Evolutionary conservation across 164 flowering plant genomes (phyloP).

Genomic region (Annona squamosa): DNA sequence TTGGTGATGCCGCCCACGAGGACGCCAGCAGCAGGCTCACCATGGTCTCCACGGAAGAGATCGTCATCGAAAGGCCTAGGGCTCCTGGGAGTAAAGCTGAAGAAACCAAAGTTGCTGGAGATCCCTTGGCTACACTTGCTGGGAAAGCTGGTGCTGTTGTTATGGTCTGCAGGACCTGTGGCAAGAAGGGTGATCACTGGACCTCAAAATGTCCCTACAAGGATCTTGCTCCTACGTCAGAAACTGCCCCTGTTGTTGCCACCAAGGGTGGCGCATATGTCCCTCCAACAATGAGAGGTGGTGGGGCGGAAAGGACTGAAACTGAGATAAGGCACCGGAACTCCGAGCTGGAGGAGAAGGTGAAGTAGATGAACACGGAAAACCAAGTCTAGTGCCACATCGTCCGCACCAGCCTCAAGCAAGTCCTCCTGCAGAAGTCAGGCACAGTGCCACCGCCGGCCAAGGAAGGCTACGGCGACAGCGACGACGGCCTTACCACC

Average conservation of each 20-base stretch:
- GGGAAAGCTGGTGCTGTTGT: conserved; percentile 69
- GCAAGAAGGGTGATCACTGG: conserved; percentile 87
- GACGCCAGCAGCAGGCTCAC: conserved; percentile 61
- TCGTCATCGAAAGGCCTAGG: conserved; percentile 66
- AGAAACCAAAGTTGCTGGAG: conserved; percentile 53
- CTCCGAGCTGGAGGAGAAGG: no score
- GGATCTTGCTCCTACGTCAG: conserved; percentile 50
- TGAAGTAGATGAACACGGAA: no score
- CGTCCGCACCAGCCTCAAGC: no score
- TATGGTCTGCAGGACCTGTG: conserved; percentile 79
- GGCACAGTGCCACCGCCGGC: no score
- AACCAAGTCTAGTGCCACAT: no score
- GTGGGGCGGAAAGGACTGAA: conserved; percentile 29
- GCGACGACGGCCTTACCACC: no score
- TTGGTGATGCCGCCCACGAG: conserved; percentile 73
- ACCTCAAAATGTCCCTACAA: conserved; percentile 73
- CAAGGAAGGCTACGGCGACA: no score
- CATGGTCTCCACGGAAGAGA: conserved; percentile 87
- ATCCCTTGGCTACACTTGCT: conserved; percentile 41
- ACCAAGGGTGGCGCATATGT: conserved; percentile 48
- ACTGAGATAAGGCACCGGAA: conserved; percentile 45
- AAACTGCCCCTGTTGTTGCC: conserved; percentile 19
- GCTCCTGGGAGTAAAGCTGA: conserved; percentile 72
- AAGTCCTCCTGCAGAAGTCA: no score
- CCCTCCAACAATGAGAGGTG: conserved; percentile 44